Conservation (phyloP, 1,284 basidiomycete genomes). For the Boletus mariae region DNA sequence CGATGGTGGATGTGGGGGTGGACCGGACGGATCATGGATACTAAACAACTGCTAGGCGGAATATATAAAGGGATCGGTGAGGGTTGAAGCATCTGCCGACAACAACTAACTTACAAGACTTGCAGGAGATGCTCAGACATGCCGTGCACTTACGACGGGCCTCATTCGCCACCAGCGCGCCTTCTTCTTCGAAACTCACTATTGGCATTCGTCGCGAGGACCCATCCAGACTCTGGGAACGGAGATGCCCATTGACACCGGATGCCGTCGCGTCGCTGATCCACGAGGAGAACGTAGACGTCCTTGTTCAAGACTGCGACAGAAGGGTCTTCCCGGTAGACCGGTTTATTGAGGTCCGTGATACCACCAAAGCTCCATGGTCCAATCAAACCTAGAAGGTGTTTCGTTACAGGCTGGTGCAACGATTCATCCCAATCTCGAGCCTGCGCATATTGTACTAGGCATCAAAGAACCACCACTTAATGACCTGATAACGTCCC, state of each 20-base stretch:
- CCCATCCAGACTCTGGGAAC: conserved; percentile 78
- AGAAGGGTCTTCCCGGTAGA: conserved; percentile 67
- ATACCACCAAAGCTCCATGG: not conserved
- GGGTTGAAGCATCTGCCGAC: not conserved
- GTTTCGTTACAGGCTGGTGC: conserved; percentile 68
- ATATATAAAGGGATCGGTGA: not conserved
- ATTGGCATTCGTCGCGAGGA: conserved; percentile 78
- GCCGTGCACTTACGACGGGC: conserved; percentile 17
- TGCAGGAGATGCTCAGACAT: conserved; percentile 17
- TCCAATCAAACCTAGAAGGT: conserved; percentile 3
- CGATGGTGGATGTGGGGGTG: not conserved
- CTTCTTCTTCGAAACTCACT: conserved; percentile 35
- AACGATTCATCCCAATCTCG: conserved; percentile 53
- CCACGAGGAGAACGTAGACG: conserved; percentile 52
- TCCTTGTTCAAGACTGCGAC: conserved; percentile 74
- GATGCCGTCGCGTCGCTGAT: conserved; percentile 63
- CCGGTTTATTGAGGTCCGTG: conserved; percentile 62
- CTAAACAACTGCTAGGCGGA: not conserved
- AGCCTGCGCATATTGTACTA: conserved; percentile 68
- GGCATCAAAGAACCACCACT: conserved; percentile 88
- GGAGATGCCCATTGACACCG: conserved; percentile 81
- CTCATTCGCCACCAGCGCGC: conserved; percentile 17
- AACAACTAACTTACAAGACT: not conserved
- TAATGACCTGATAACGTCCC: conserved; percentile 51
- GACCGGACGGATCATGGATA: conserved; percentile 3